Evolutionary conservation across 306 rosid species (phyloP).

Genomic region (Herpetospermum pedunculosum): DNA sequence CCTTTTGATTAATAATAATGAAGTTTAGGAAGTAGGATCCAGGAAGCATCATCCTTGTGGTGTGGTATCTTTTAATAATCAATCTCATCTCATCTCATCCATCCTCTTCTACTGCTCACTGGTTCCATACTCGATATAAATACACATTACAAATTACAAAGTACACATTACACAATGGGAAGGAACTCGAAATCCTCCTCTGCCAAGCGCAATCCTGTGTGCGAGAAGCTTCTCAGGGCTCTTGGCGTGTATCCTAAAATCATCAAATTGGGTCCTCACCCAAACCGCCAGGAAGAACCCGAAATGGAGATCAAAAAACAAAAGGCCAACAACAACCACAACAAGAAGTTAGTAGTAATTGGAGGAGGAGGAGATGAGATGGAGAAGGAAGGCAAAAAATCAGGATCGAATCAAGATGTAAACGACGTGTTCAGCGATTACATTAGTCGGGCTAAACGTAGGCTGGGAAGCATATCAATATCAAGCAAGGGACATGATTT

Average conservation of each 20-base stretch:
- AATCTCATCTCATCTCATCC: not conserved
- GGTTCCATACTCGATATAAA: conserved; percentile 1
- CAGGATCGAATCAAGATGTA: not conserved
- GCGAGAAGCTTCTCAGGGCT: not conserved
- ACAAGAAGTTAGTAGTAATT: too few relatives aligned
- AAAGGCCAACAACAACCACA: too few relatives aligned
- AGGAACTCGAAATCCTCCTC: not conserved
- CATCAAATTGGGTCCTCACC: not conserved
- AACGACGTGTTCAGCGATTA: not conserved
- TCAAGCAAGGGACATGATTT: not conserved
- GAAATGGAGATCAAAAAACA: too few relatives aligned
- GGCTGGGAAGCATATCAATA: not conserved
- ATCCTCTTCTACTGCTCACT: not conserved
- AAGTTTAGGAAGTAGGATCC: too few relatives aligned
- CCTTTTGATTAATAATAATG: too few relatives aligned
- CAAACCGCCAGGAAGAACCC: not conserved
- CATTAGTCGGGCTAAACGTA: not conserved
- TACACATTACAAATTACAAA: too few relatives aligned
- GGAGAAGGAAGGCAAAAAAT: not conserved
- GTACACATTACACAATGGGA: too few relatives aligned
- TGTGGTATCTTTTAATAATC: not conserved
- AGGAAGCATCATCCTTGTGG: not conserved
- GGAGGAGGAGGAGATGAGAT: too few relatives aligned
- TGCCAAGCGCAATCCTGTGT: not conserved
- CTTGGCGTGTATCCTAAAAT: not conserved